Conservation (phyloP, 2,329 filamentous ascomycete genomes). For the Verticillium klebahnii region DNA sequence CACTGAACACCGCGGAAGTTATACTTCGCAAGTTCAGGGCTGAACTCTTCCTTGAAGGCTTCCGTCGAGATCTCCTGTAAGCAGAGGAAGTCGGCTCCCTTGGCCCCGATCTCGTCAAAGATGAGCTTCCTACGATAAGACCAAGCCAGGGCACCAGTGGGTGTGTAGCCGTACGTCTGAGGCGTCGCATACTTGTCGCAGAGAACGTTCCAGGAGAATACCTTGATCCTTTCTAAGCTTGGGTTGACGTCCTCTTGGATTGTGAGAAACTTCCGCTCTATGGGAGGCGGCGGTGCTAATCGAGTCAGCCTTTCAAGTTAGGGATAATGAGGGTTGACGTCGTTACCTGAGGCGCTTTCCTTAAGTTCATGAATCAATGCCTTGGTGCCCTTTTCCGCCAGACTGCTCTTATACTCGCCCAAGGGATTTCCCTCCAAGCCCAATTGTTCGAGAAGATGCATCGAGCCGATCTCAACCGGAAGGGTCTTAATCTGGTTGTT, state of each 20-base stretch:
- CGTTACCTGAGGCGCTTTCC: constrained; percentile 75
- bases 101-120: constrained; percentile 71
- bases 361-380: constrained; percentile 77
- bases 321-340: not conserved
- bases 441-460: constrained; percentile 83
- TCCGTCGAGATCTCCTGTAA: constrained; percentile 92
- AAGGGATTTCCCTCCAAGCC: constrained; percentile 91
- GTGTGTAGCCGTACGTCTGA: constrained; percentile 84
- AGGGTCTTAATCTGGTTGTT: constrained; percentile 83
- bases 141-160: constrained; percentile 77
- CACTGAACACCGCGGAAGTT: constrained; percentile 95
- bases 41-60: constrained; percentile 87
- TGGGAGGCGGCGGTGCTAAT: constrained; percentile 67
- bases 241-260: constrained; percentile 62
- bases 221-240: constrained; percentile 67
- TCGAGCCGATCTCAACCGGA: constrained; percentile 80
- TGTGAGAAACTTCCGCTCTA: constrained; percentile 72
- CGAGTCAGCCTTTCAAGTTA: constrained; percentile 15
- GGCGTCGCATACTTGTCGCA: constrained; percentile 90
- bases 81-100: constrained; percentile 85
- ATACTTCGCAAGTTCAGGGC: constrained; percentile 75
- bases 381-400: constrained; percentile 84
- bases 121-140: constrained; percentile 81
- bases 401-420: constrained; percentile 71
- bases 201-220: constrained; percentile 92